Conservation (phyloP, 495 filamentous ascomycete species). For the Lepidopterella palustris region DNA sequence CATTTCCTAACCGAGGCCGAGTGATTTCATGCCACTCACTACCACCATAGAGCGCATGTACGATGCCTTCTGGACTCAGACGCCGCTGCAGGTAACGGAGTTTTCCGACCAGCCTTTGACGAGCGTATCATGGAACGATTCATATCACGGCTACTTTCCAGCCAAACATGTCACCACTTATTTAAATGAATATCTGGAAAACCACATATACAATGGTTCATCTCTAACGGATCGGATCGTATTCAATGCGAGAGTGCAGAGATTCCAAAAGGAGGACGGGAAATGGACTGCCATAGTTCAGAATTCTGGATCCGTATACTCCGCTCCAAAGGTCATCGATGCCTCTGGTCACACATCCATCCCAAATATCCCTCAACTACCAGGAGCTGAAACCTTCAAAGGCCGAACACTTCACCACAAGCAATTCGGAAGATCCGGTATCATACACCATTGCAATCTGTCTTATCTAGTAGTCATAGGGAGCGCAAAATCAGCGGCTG, state of each 20-base stretch:
- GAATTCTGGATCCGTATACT: slow-evolving; percentile 2
- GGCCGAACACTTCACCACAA: slow-evolving; percentile 40
- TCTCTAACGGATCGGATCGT: slow-evolving; percentile 33
- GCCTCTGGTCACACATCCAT: slow-evolving; percentile 38
- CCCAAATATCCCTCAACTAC: slow-evolving; percentile 37
- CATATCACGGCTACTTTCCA: slow-evolving; percentile 33
- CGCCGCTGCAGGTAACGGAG: slow-evolving; percentile 33
- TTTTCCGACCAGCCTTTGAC: slow-evolving; percentile 38
- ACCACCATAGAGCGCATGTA: slow-evolving; percentile 30
- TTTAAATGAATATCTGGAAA: slow-evolving; percentile 39
- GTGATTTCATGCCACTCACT: not conserved
- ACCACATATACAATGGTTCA: slow-evolving; percentile 30
- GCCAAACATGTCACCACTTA: slow-evolving; percentile 41
- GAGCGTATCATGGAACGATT: slow-evolving; percentile 29
- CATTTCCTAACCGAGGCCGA: not conserved
- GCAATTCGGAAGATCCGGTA: slow-evolving; percentile 35
- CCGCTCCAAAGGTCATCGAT: slow-evolving; percentile 37
- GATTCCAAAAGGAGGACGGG: slow-evolving; percentile 26
- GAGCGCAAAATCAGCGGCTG: slow-evolving; percentile 42
- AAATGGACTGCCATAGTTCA: slow-evolving; percentile 29
- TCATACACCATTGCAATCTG: slow-evolving; percentile 26
- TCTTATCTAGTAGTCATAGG: slow-evolving; percentile 37
- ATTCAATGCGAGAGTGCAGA: slow-evolving; percentile 32
- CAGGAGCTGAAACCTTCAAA: slow-evolving; percentile 29
- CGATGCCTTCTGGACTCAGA: slow-evolving; percentile 42